Evolutionary conservation across 257 asterid genomes (phyloP).

Genomic region (Lithospermum erythrorhizon): DNA sequence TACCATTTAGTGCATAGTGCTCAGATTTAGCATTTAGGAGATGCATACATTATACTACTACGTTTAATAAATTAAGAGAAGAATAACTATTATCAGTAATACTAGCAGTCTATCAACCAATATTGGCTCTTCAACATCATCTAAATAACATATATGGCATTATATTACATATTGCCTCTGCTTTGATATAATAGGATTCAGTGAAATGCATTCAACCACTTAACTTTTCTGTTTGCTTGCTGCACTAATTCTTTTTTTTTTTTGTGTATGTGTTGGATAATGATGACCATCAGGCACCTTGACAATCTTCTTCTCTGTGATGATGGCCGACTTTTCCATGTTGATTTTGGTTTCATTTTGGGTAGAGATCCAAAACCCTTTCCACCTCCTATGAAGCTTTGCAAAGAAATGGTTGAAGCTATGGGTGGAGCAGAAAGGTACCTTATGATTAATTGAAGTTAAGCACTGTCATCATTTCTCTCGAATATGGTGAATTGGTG

Average conservation of each 20-base stretch:
- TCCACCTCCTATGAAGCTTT: constrained; percentile 99
- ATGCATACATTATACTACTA: too few relatives aligned
- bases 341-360: constrained; percentile 88
- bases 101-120: too few relatives aligned
- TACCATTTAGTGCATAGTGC: too few relatives aligned
- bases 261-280: constrained; percentile 5
- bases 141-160: too few relatives aligned
- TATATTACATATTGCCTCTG: too few relatives aligned
- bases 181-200: too few relatives aligned
- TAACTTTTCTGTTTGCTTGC: background rate
- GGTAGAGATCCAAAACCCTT: constrained; percentile 98
- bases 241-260: constrained; percentile 6
- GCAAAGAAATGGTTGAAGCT: constrained; percentile 99
- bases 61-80: too few relatives aligned
- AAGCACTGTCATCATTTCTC: background rate
- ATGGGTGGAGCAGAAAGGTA: constrained; percentile 99
- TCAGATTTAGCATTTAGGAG: too few relatives aligned
- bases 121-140: too few relatives aligned
- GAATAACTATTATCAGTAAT: too few relatives aligned
- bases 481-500: background rate
- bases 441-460: background rate
- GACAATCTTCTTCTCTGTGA: constrained; percentile 93
- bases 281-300: constrained; percentile 68
- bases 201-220: background rate
- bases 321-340: constrained; percentile 94